Conservation (phyloP, 805 yeast genomes). For the Metschnikowia proteae region DNA sequence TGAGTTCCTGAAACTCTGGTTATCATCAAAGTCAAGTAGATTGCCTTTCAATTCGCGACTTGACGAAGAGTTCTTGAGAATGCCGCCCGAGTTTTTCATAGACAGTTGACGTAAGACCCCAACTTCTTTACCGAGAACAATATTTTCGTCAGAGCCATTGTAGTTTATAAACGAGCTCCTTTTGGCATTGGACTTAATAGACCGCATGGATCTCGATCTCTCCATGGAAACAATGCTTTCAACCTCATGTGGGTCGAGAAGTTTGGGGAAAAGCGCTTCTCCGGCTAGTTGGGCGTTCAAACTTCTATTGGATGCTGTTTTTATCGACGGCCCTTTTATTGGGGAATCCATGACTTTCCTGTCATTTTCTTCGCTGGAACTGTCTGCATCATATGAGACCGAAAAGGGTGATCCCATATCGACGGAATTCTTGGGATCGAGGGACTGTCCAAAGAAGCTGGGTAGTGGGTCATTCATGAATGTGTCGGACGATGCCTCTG, state of each 20-base stretch:
- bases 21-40: conserved; percentile 10
- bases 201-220: conserved; percentile 56
- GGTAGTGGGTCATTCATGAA: background rate
- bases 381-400: conserved; percentile 16
- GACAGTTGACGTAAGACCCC: conserved; percentile 17
- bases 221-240: conserved; percentile 72
- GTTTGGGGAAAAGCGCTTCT: conserved; percentile 67
- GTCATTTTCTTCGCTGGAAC: background rate
- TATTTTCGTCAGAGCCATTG: conserved; percentile 40
- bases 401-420: conserved; percentile 33
- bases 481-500: background rate
- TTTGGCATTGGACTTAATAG: conserved; percentile 37
- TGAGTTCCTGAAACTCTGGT: background rate
- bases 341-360: background rate
- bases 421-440: conserved; percentile 5
- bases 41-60: conserved; percentile 19
- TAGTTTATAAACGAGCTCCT: conserved; percentile 39
- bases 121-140: conserved; percentile 25
- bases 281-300: conserved; percentile 31
- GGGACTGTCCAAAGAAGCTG: conserved; percentile 13
- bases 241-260: conserved; percentile 62
- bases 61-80: conserved; percentile 34
- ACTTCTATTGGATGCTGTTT: conserved; percentile 1
- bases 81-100: conserved; percentile 34
- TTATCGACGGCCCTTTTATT: background rate